Percentiles rank a stretch among this genome's conserved stretches.
Evolutionary conservation across 768 basidiomycete genomes (phyloP).

Genomic region (Suillus variegatus): DNA sequence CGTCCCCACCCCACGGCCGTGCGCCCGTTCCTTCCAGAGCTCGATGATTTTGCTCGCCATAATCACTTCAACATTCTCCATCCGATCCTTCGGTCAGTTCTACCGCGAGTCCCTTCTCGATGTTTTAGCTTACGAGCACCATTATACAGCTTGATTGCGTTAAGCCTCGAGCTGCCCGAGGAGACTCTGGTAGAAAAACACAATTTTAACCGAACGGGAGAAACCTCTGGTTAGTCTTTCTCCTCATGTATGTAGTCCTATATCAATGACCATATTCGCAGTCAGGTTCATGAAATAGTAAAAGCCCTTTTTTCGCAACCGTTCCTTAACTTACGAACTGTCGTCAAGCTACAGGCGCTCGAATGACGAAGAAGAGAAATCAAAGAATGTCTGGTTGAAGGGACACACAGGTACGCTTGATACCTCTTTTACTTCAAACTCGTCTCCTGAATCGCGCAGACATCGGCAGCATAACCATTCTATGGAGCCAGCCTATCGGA

Average conservation of each 20-base stretch:
- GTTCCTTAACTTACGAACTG: neutral
- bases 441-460: conserved; percentile 20
- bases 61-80: conserved; percentile 32
- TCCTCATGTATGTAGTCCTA: neutral
- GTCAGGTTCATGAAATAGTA: conserved; percentile 44
- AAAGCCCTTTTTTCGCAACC: neutral
- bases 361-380: conserved; percentile 9
- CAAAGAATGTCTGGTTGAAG: conserved; percentile 34
- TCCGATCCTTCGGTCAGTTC: conserved; percentile 24
- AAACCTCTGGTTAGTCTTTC: conserved; percentile 29
- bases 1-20: conserved; percentile 30
- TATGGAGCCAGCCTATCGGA: conserved; percentile 40
- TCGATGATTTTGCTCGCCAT: conserved; percentile 28
- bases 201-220: conserved; percentile 25
- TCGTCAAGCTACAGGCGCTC: conserved; percentile 31
- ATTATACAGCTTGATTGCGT: conserved; percentile 30
- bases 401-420: conserved; percentile 34
- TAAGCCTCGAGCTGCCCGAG: conserved; percentile 35
- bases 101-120: neutral
- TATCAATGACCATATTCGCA: conserved; percentile 9
- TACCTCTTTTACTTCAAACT: neutral
- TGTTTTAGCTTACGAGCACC: neutral
- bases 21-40: conserved; percentile 31
- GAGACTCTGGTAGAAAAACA: conserved; percentile 34
- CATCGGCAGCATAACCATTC: conserved; percentile 34